These are phyloP conservation scores for Neoboletus brunneissimus DNA, from an alignment of 768 basidiomycete species.

Conservation along the genomic window DNA sequence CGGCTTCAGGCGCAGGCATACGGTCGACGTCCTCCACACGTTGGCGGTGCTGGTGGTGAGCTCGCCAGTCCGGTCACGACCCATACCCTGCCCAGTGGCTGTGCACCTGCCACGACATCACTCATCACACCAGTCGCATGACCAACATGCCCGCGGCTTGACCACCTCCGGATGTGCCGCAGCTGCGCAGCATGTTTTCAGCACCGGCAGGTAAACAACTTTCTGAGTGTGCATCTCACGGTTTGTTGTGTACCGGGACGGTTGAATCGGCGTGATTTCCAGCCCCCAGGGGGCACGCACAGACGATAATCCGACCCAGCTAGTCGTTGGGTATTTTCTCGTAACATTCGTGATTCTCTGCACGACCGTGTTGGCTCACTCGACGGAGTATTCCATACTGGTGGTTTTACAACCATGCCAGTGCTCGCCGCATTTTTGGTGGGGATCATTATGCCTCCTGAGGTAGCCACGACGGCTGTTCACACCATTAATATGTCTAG, in stretches of 20 bases:
- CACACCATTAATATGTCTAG: too few relatives aligned
- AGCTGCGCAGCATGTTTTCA: not conserved
- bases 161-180: not conserved
- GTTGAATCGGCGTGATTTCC: too few relatives aligned
- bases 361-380: too few relatives aligned
- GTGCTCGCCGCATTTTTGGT: not conserved
- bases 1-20: slow-evolving; percentile 1
- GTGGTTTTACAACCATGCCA: not conserved
- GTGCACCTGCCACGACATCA: slow-evolving; percentile 1
- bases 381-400: not conserved
- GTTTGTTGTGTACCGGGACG: too few relatives aligned
- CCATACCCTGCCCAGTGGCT: slow-evolving; percentile 3
- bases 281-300: not conserved
- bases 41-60: not conserved
- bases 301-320: not conserved
- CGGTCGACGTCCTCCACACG: slow-evolving; percentile 1
- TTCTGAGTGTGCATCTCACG: too few relatives aligned
- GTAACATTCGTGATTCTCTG: not conserved
- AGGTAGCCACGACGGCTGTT: not conserved
- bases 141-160: not conserved
- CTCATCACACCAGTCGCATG: not conserved
- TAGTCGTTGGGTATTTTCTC: not conserved
- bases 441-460: too few relatives aligned
- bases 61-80: not conserved
- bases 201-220: too few relatives aligned